Percentiles rank a stretch among this genome's conserved stretches.
Conservation (phyloP, 345 rosid genomes). For the Rubroshorea leprosula region DNA sequence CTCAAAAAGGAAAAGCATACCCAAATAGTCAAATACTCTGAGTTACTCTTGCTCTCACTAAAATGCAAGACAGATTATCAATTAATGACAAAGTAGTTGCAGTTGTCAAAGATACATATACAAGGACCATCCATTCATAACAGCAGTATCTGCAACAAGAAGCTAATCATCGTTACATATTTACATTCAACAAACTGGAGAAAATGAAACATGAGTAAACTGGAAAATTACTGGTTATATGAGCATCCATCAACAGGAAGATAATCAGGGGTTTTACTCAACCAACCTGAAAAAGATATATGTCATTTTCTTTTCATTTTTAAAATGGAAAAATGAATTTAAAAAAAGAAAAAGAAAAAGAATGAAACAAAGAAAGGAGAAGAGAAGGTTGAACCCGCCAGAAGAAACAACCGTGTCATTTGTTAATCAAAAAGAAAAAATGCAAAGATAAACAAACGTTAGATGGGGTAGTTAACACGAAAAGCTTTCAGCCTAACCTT, state of each 20-base stretch:
- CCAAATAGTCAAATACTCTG: slow-evolving; percentile 19
- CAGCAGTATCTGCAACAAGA: slow-evolving; percentile 36
- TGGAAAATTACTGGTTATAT: slow-evolving; percentile 27
- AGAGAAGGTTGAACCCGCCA: slow-evolving; percentile 19
- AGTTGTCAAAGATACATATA: slow-evolving; percentile 27
- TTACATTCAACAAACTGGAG: slow-evolving; percentile 44
- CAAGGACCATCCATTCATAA: slow-evolving; percentile 16
- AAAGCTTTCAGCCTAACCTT: slow-evolving; percentile 21
- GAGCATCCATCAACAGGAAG: slow-evolving; percentile 27
- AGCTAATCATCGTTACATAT: slow-evolving; percentile 35
- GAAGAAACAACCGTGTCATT: slow-evolving; percentile 20
- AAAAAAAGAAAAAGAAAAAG: no score
- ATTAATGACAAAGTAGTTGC: slow-evolving; percentile 40
- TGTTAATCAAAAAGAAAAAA: slow-evolving; percentile 28
- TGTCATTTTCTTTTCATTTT: no score
- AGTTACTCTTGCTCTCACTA: slow-evolving; percentile 27
- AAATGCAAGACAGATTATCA: slow-evolving; percentile 29
- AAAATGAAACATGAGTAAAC: slow-evolving; percentile 31
- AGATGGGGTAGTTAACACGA: slow-evolving; percentile 22
- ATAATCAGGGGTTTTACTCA: slow-evolving; percentile 27
- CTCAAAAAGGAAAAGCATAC: slow-evolving; percentile 20
- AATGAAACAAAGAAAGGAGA: no score
- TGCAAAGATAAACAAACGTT: slow-evolving; percentile 4
- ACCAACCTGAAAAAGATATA: slow-evolving; percentile 29
- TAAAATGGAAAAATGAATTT: no score